Base-by-base conservation (phyloP, 1,139 yeast genomes). In the Suhomyces guaymorum region DNA sequence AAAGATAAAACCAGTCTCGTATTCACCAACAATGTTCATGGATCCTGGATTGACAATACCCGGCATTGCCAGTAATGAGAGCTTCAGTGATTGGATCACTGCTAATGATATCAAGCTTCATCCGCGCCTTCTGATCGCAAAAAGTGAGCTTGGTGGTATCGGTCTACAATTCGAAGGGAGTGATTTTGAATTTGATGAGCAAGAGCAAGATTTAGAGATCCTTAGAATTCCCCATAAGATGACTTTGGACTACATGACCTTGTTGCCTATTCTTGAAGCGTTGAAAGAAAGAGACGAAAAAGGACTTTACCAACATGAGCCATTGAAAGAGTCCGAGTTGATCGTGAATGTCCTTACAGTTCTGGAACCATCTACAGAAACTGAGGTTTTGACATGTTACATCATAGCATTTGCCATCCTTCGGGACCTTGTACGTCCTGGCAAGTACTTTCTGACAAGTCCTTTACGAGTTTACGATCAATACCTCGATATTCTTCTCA, bases 101-200 rank as follows among this genome's bases (percentile, higher is more conserved):
- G 30, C 34, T 3, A 35, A 27, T 10, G 48, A 44, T 3, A 46
- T 57, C 26, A 18, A 23, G 3, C 43, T 31, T 4, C 46, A 57
- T 34, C 43, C 49, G 1, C 22, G 42, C 7, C 28, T 64, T 8
- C 24, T 47, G 3, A 49, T 65, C 15, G 55, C 47, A 7, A 11
- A 34, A 12, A 61, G 67, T 39, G 28, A 40, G 2, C 44, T 61
- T 14, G 71, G 71, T 5, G 72, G 72, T 4, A 45, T 46, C n/a
- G 72, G 72, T 7, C 36, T 66, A n/a, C 53, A 59, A 37, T 55
- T 54, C 27, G 44, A 48, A 10, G 26, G 15, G 6, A 26, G 9
- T 9, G 12, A 11, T 3, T 31, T 24, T 7, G 34, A 28, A 12
- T 35, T 40, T 4, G 29, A 39, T 8, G 25, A 24, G n/a, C n/a